Base-by-base conservation (phyloP, 169 alveolate genomes). In the Neospora caninum region DNA sequence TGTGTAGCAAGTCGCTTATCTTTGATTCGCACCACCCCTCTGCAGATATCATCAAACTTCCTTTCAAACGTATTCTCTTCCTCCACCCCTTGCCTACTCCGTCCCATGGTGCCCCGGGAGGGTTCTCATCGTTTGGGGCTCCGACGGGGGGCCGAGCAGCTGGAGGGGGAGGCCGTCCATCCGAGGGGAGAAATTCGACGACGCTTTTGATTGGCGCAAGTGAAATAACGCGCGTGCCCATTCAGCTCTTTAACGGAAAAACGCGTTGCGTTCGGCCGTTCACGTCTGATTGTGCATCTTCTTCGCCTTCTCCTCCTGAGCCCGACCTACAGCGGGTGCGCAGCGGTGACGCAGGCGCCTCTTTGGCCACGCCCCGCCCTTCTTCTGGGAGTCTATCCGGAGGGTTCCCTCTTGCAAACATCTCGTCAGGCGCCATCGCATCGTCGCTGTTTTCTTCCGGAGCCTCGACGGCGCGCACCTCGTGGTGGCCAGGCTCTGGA, bases 181-280 rank as follows among this genome's bases (percentile, higher is more conserved):
- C 78, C n/a, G 45, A 73, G 41, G 45, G 84, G 29, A 4, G 84
- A 22, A 73, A 38, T 34, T 39, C 69, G 16, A n/a, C 69, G 69
- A 31, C 69, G 54, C 67, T 82, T 9, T 49, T 82, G 34, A 39
- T 82, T 36, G 89, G 69, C 41, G 89, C 89, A 25, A 82, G 49
- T n/a, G 89, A 82, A 82, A 36, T 82, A n/a, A 45, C 67, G 29
- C 89, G 89, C 16, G 89, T 82, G 16, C 89, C 89, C 22, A 82
- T 49, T 43, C 67, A 41, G 67, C 89, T 41, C 7, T 82, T 39
- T 69, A 39, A 88, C 64, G 93, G 93, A 0, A 88, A 64, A 49
- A 88, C 93, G n/a, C 93, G 93, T 16, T 88, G 93, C 42, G 93
- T 88, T 16, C 78, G 82, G 7, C 93, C 93, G n/a, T 88, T 88